A percentile compares a stretch with the other conserved stretches of the same genome.
Conservation (phyloP, 352 stramenopile species). For the Phytophthora tubulina region DNA sequence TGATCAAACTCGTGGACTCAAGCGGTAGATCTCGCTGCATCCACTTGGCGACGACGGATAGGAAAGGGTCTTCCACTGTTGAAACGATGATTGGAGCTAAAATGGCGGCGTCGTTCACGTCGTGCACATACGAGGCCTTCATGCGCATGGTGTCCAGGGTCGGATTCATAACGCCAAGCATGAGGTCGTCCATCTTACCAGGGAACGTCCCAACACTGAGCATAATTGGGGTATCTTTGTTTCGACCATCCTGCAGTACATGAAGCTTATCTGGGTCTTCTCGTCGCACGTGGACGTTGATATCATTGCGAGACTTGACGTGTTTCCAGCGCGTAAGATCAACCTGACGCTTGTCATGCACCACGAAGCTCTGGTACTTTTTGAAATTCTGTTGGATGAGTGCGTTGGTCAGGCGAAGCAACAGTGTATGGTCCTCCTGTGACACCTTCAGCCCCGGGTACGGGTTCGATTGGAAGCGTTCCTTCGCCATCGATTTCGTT, state of each 20-base stretch:
- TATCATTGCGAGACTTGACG: constrained; percentile 20
- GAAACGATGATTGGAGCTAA: constrained; percentile 6
- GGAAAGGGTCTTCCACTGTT: constrained; percentile 5
- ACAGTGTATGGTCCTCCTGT: constrained; percentile 10
- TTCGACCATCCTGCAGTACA: background rate
- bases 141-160: constrained; percentile 18
- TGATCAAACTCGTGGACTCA: constrained; percentile 16
- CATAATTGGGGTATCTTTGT: constrained; percentile 10
- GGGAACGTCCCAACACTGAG: constrained; percentile 12
- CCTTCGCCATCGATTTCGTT: constrained; percentile 5
- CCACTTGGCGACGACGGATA: constrained; percentile 21
- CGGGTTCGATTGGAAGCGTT: constrained; percentile 25
- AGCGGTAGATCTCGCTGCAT: constrained; percentile 22
- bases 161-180: constrained; percentile 22
- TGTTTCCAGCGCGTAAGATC: constrained; percentile 24
- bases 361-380: constrained; percentile 21
- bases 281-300: constrained; percentile 27
- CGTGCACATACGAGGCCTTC: constrained; percentile 24
- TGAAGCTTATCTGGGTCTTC: constrained; percentile 1
- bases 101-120: constrained; percentile 11
- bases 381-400: constrained; percentile 21
- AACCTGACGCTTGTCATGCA: constrained; percentile 14
- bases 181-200: constrained; percentile 19
- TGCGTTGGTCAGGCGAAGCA: constrained; percentile 6
- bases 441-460: constrained; percentile 20